These are phyloP conservation scores for Populus deltoides DNA, from an alignment of 345 rosid species.

Conservation along the genomic window DNA sequence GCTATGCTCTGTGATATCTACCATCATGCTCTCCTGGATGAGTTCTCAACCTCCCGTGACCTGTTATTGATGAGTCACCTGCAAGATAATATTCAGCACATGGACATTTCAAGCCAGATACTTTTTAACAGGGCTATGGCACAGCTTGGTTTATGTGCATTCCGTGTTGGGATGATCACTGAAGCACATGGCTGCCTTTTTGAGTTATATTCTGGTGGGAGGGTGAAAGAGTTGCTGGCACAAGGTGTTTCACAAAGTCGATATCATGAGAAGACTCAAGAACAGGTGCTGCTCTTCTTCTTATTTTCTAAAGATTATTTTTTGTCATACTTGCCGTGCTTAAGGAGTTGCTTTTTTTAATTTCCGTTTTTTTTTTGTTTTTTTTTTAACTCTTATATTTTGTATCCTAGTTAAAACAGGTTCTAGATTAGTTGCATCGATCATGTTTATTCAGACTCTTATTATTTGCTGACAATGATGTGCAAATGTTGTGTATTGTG, in stretches of 20 bases:
- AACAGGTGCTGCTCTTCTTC: constrained; percentile 50
- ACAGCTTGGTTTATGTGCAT: constrained; percentile 94
- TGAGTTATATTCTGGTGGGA: constrained; percentile 84
- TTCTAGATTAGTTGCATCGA: too few relatives aligned
- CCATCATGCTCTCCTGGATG: constrained; percentile 77
- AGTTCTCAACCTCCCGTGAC: constrained; percentile 74
- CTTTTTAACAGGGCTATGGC: constrained; percentile 96
- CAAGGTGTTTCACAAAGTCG: constrained; percentile 94
- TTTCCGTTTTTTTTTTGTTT: too few relatives aligned
- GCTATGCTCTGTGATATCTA: constrained; percentile 96
- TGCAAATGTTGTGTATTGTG: too few relatives aligned
- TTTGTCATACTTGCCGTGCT: too few relatives aligned
- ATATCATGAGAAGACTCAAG: constrained; percentile 94
- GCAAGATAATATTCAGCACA: constrained; percentile 79
- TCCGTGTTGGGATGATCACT: constrained; percentile 67
- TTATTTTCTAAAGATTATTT: not conserved
- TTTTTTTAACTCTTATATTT: too few relatives aligned
- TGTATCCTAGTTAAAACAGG: too few relatives aligned
- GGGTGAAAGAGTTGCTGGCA: constrained; percentile 89
- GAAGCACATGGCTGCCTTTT: constrained; percentile 87
- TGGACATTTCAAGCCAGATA: constrained; percentile 90
- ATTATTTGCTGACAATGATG: too few relatives aligned
- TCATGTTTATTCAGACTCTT: too few relatives aligned
- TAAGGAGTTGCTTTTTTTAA: too few relatives aligned
- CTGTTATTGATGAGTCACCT: constrained; percentile 87